Evolutionary conservation across 23 red algal genomes (phyloP).

Genomic region (Gracilaria gracilis): DNA sequence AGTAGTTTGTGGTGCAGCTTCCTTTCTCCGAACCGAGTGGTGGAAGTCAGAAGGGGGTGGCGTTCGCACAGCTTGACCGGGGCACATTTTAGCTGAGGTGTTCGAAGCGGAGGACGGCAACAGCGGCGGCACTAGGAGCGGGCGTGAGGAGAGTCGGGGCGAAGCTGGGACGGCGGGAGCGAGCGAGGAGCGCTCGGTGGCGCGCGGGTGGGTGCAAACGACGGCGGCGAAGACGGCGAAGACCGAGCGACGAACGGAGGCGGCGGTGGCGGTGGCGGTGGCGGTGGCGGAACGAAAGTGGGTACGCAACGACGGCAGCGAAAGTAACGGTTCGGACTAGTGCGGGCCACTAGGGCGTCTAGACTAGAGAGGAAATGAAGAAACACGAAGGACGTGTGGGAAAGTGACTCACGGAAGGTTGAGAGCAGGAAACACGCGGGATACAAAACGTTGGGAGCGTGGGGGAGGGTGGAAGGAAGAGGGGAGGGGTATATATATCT

Average conservation of each 20-base stretch:
- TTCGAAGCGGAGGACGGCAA: background rate
- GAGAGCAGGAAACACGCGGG: background rate
- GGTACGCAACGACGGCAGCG: no score
- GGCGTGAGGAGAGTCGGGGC: no score
- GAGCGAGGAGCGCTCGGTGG: no score
- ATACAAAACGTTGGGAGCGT: background rate
- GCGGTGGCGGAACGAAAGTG: background rate
- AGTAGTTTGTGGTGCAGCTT: background rate
- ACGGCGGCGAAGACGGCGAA: no score
- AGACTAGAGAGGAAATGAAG: background rate
- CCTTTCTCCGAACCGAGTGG: background rate
- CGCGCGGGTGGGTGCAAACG: no score
- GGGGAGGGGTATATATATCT: background rate
- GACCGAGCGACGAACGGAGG: background rate
- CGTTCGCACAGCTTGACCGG: conserved; percentile 24
- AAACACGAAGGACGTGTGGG: background rate
- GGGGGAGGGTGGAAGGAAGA: background rate
- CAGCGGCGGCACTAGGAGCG: no score
- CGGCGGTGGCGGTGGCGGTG: background rate
- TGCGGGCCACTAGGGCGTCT: background rate
- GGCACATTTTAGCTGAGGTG: conserved; percentile 11
- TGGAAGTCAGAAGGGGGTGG: background rate
- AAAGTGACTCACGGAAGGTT: background rate
- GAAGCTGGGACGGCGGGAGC: no score
- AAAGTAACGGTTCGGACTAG: background rate